These are phyloP conservation scores for Penicillium flavigenum DNA, from an alignment of 495 filamentous ascomycete genomes.

Conservation along the genomic window DNA sequence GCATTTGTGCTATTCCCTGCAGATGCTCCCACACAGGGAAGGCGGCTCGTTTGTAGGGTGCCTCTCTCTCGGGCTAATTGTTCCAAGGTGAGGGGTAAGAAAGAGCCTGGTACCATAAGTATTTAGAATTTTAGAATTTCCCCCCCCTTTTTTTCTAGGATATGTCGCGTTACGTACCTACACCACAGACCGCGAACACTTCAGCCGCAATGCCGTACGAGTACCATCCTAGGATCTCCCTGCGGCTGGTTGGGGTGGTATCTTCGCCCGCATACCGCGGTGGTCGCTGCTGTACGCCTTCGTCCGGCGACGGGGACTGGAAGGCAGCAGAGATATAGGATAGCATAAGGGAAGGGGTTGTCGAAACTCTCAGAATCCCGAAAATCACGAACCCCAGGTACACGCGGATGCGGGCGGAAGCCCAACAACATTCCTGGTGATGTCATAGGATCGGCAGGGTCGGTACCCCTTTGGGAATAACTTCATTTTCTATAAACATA, in stretches of 20 bases:
- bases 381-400: slow-evolving; percentile 3
- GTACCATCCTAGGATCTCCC: slow-evolving; percentile 87
- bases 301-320: slow-evolving; percentile 21
- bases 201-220: slow-evolving; percentile 87
- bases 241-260: slow-evolving; percentile 71
- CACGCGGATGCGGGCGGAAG: slow-evolving; percentile 30
- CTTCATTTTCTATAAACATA: slow-evolving; percentile 1
- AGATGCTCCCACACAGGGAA: slow-evolving; percentile 35
- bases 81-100: slow-evolving; percentile 86
- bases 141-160: background rate
- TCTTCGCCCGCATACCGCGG: slow-evolving; percentile 75
- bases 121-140: slow-evolving; percentile 2
- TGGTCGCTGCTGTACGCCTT: slow-evolving; percentile 32
- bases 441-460: slow-evolving; percentile 13
- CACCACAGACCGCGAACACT: slow-evolving; percentile 87
- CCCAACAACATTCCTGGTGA: slow-evolving; percentile 7
- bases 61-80: slow-evolving; percentile 82
- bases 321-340: slow-evolving; percentile 24
- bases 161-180: slow-evolving; percentile 33
- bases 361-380: background rate
- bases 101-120: slow-evolving; percentile 62
- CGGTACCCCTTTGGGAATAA: background rate
- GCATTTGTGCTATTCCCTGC: slow-evolving; percentile 19
- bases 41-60: slow-evolving; percentile 57
- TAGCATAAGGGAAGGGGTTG: slow-evolving; percentile 20